Evolutionary conservation across 352 stramenopile species (phyloP), one percentile per base, ranked within the genome.

Genomic region (Bremia lactucae): DNA sequence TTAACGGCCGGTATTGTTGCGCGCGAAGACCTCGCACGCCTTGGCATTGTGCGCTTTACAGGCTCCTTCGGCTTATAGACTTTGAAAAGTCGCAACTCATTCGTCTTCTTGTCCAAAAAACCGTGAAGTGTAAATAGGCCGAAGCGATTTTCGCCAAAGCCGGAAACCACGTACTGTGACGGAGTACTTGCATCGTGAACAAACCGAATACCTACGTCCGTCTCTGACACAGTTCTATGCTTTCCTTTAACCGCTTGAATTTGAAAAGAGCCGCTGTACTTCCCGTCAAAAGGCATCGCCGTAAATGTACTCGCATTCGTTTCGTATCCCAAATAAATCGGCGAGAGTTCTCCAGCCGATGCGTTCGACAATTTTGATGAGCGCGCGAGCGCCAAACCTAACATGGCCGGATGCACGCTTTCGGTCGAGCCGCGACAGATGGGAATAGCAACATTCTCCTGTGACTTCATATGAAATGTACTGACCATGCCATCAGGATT

Each of bases 211-310:
- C 70, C 56, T 5, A 93, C 80, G 38, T 87, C 72, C 39, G 81
- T 84, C 46, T 93, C 80, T 2, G 63, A 51, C 10, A 93, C 74
- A 0, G 75, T 93, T 41, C 87, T 72, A 9, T 72, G 62, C 37
- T 93, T 93, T 18, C 75, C 78, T 58, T 93, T 93, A 9, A 77
- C 57, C 0, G 75, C 79, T 37, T 89, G 77, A 46, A 93, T 93
- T 56, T 93, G 77, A 40, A 93, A 93, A 11, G 74, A 90, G 1
- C 80, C 80, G 34, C 65, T 81, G 60, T 90, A 93, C 51, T 86
- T 88, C 55, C 67, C 68, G 22, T 76, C 60, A 28, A 88, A 90
- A 34, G 77, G 76, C 55, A 88, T 71, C n/a, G 72, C 68, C 14
- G 73, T 87, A 7, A 75, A 68, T 36, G 78, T 55, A 18, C 51